Conservation (phyloP, 495 filamentous ascomycete species). For the Penicillium bovifimosum region DNA sequence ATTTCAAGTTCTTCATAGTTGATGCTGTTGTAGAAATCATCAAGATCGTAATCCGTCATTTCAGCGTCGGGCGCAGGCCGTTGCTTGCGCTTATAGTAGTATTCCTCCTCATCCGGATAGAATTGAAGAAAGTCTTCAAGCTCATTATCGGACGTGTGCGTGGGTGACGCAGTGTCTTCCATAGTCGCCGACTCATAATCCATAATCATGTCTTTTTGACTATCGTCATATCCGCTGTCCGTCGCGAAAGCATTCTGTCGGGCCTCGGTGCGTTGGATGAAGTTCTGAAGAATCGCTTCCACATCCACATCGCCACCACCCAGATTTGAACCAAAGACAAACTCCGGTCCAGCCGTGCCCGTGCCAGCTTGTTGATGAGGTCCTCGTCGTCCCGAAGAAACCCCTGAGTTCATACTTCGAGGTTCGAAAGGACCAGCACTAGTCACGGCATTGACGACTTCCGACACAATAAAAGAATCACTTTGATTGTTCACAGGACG, state of each 20-base stretch:
- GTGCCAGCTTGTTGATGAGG: conserved; percentile 22
- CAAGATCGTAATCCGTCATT: conserved; percentile 26
- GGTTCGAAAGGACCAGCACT: not conserved
- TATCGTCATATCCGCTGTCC: conserved; percentile 18
- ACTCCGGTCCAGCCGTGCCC: conserved; percentile 16
- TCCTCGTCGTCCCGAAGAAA: not conserved
- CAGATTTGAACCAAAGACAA: conserved; percentile 1
- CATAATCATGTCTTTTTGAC: conserved; percentile 21
- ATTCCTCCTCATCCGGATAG: conserved; percentile 30
- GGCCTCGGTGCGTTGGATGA: conserved; percentile 13
- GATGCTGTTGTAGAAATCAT: conserved; percentile 31
- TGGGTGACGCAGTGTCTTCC: conserved; percentile 11
- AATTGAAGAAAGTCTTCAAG: conserved; percentile 34
- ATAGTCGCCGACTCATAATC: conserved; percentile 25
- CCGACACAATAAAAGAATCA: conserved; percentile 18
- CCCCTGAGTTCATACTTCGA: conserved; percentile 4
- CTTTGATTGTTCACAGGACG: conserved; percentile 16
- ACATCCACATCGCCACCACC: conserved; percentile 15
- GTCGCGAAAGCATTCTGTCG: conserved; percentile 19
- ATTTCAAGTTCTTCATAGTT: conserved; percentile 20
- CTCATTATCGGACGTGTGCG: conserved; percentile 22
- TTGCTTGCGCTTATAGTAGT: conserved; percentile 14
- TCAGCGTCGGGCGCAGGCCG: conserved; percentile 5
- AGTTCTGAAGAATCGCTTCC: conserved; percentile 17
- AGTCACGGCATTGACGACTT: conserved; percentile 31